phyloP scores from a whole-genome alignment of 768 basidiomycete genomes.

The Pulveroboletus sp. region DNA sequence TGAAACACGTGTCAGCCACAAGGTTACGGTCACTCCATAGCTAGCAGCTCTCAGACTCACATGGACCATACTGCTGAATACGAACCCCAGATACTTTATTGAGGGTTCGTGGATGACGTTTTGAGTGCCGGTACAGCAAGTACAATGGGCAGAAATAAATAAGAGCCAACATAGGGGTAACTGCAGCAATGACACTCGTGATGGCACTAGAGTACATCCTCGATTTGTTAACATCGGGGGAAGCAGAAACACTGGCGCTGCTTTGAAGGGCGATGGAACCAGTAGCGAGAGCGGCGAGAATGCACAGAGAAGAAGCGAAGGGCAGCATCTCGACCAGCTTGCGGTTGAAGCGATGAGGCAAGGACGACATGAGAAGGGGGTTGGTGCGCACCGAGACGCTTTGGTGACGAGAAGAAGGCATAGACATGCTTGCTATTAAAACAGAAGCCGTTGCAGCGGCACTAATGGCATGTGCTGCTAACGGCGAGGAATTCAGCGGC shows the following conservation, averaged over 20 bases:
- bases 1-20: slow-evolving; percentile 27
- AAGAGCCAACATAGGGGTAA: slow-evolving; percentile 34
- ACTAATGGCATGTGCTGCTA: slow-evolving; percentile 29
- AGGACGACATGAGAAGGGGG: slow-evolving; percentile 13
- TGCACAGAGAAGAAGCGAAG: slow-evolving; percentile 33
- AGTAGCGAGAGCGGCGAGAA: slow-evolving; percentile 33
- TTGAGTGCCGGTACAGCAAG: slow-evolving; percentile 45
- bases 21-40: neutral
- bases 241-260: slow-evolving; percentile 5
- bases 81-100: slow-evolving; percentile 48
- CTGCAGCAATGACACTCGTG: slow-evolving; percentile 34
- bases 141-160: slow-evolving; percentile 51
- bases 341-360: slow-evolving; percentile 12
- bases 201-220: slow-evolving; percentile 36
- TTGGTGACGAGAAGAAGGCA: slow-evolving; percentile 25
- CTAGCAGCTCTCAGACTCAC: slow-evolving; percentile 32
- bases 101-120: slow-evolving; percentile 42
- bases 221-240: slow-evolving; percentile 24
- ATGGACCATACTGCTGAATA: slow-evolving; percentile 49
- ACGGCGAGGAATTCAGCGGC: slow-evolving; percentile 22
- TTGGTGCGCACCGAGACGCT: slow-evolving; percentile 29
- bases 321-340: slow-evolving; percentile 38
- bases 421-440: slow-evolving; percentile 27
- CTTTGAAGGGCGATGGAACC: slow-evolving; percentile 31
- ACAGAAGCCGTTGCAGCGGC: slow-evolving; percentile 31